Base-by-base conservation (phyloP, 176 grass and related monocot species). In the Hsuehochloa calcarea region DNA sequence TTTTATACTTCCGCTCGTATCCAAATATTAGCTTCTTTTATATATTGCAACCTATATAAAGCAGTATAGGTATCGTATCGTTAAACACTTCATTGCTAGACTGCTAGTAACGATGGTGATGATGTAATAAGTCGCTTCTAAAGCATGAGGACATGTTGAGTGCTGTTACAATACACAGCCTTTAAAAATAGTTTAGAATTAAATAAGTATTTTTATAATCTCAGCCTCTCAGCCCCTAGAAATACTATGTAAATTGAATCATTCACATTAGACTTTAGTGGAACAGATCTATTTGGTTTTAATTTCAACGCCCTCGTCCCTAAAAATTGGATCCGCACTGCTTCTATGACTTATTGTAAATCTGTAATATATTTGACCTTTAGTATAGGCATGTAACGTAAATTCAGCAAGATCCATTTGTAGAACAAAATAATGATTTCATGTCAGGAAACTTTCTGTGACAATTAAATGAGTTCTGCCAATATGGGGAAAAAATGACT, bases 351-450 rank as follows among this genome's bases (percentile, higher is more conserved):
- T 82, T 58, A 55, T 20, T 19, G 15, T 60, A 60, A 60, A 10
- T 60, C 0, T 10, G 9, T 82, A 59, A 58, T n/a, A 80, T 40
- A 46, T 55, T 72, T 73, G 11, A 4, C 54, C 4, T 0, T 63
- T 82, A 11, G 55, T 83, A 11, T 72, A 29, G 44, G 20, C 17
- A 43, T 70, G 66, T 10, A 59, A 72, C 55, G 62, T 82, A 45
- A 41, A 40, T n/a, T 72, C 25, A 83, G 40, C 14, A 19, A 45
- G 10, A 62, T 45, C 40, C 54, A 41, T 16, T 27, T 0, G 22
- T 55, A 27, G 7, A 81, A 40, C 19, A 73, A 9, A 73, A 73
- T 47, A 50, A 74, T 52, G 3, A 52, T 51, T 74, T 74, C 27
- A 11, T 74, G 71, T 35, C 26, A 5, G 38, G 47, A 55, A 75